These are phyloP conservation scores for Dinochytrium kinnereticum DNA, from an alignment of 371 early-diverging fungal genomes.

Conservation along the genomic window DNA sequence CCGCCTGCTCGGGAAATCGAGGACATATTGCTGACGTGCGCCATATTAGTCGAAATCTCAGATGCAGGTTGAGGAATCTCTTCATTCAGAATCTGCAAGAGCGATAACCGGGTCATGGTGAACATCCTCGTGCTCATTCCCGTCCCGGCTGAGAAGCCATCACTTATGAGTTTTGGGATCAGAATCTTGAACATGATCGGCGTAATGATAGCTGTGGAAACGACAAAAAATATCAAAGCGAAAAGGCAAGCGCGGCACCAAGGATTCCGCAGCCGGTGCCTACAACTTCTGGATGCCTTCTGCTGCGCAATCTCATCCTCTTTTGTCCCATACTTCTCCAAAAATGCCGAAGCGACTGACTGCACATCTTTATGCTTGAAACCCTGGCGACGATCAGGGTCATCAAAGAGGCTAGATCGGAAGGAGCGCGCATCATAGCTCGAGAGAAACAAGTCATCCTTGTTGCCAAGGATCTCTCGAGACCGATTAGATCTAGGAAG, in stretches of 20 bases:
- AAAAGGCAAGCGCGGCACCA: background rate
- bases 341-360: background rate
- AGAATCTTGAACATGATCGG: slow-evolving; percentile 5
- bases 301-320: no score
- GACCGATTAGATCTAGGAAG: no score
- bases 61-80: background rate
- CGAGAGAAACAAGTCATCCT: no score
- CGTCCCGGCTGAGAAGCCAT: slow-evolving; percentile 5
- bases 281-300: no score
- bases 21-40: background rate
- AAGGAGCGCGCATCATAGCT: no score
- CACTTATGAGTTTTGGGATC: background rate
- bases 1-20: background rate
- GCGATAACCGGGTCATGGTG: background rate
- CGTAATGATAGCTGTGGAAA: background rate
- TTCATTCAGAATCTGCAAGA: background rate
- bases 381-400: no score
- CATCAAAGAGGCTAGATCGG: no score
- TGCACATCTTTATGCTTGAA: no score
- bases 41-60: background rate
- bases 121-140: background rate
- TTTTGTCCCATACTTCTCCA: no score
- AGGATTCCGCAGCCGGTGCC: no score
- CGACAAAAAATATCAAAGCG: background rate
- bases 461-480: no score